phyloP scores from a whole-genome alignment of 768 basidiomycete species.

The Mycena latifolia region DNA sequence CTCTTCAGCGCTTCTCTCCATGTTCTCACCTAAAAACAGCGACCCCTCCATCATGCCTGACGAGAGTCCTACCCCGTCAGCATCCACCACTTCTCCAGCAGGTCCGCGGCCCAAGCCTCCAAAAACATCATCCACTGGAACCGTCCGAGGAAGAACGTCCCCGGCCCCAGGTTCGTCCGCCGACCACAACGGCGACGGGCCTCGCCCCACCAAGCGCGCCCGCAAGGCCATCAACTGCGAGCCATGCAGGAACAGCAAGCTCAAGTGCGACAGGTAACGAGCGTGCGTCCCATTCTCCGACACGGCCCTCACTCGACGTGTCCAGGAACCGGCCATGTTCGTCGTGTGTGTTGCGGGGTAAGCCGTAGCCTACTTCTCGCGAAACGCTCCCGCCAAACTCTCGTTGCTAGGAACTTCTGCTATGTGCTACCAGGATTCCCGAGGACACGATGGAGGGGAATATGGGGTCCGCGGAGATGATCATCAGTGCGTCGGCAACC shows the following conservation, averaged over 20 bases:
- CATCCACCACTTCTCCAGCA: slow-evolving; percentile 51
- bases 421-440: slow-evolving; percentile 82
- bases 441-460: slow-evolving; percentile 70
- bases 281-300: slow-evolving; percentile 10
- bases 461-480: slow-evolving; percentile 70
- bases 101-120: slow-evolving; percentile 55
- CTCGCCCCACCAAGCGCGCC: slow-evolving; percentile 84
- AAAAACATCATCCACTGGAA: slow-evolving; percentile 51
- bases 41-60: slow-evolving; percentile 48
- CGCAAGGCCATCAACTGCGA: slow-evolving; percentile 92
- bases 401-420: slow-evolving; percentile 75
- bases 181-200: slow-evolving; percentile 64
- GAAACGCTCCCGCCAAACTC: slow-evolving; percentile 25
- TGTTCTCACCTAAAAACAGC: slow-evolving; percentile 46
- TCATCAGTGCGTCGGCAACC: slow-evolving; percentile 59
- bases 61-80: slow-evolving; percentile 45
- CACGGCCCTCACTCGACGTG: slow-evolving; percentile 16
- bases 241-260: slow-evolving; percentile 88
- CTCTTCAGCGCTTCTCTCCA: slow-evolving; percentile 7
- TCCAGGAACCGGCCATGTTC: slow-evolving; percentile 88
- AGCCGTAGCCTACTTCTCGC: slow-evolving; percentile 40
- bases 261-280: slow-evolving; percentile 84
- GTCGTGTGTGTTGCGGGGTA: slow-evolving; percentile 86
- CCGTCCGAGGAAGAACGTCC: slow-evolving; percentile 65
- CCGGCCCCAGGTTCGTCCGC: slow-evolving; percentile 53